Evolutionary conservation across 2,329 filamentous ascomycete species (phyloP), one percentile per base, ranked within the genome.

Genomic region (Aureobasidium vineae): DNA sequence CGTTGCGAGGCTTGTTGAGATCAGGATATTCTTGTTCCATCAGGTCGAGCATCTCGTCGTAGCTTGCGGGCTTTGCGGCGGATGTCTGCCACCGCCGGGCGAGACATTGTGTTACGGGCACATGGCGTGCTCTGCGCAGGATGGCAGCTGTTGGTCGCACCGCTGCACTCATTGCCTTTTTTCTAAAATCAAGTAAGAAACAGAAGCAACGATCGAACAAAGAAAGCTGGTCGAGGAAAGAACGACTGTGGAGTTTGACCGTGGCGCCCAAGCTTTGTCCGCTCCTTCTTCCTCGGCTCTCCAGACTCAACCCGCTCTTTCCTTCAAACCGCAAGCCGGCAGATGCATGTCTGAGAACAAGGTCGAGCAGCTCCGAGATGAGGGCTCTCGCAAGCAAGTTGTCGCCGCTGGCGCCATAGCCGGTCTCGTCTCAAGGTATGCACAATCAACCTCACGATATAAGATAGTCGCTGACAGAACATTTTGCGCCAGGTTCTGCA

Each of bases 381-480:
- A 90, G 83, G 88, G 88, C 78, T 87, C 87, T 68, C 85, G 83
- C 78, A 78, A 80, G 71, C 88, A 90, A 76, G 86, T 89, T 68
- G 81, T 89, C 59, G 76, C 85, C 70, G 87, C 88, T 66, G 88
- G 88, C 72, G 88, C 85, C 53, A 80, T 86, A 71, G 91, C 95
- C 70, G 95, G 95, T 67, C 85, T 98, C 71, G 87, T 98, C 70
- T 95, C 95, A 65, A 89, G 93, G 89, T 92, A 83, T 66, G 76
- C 66, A 2, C 38, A n/a, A 5, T 16, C 6, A 31, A 63, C 19
- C 47, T 45, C 11, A 23, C n/a, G n/a, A n/a, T n/a, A n/a, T n/a
- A n/a, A n/a, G n/a, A n/a, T n/a, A 26, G 47, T 41, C 60, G 63
- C 61, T 65, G 66, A 47, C 67, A 57, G 15, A 16, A 49, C 21